phyloP scores from a whole-genome alignment of 176 grass and related monocot species.

The Raddia distichophylla region DNA sequence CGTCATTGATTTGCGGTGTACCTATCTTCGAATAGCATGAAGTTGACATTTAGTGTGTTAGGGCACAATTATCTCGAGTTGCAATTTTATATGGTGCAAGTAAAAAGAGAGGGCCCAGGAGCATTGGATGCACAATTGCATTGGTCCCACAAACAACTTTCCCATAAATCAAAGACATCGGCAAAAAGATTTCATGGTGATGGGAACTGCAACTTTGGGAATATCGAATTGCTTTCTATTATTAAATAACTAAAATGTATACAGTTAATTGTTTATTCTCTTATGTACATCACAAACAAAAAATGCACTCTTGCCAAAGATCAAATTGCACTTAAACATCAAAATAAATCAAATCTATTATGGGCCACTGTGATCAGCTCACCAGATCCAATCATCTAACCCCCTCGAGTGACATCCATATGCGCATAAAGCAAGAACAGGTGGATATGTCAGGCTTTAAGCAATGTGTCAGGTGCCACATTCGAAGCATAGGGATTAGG shows the following conservation, averaged over 20 bases:
- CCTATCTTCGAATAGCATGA: no score
- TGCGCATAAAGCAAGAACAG: neutral
- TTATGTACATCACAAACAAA: neutral
- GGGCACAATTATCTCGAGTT: no score
- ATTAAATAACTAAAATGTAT: neutral
- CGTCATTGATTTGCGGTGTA: no score
- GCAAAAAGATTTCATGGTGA: neutral
- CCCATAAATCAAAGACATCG: neutral
- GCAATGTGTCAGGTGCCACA: neutral
- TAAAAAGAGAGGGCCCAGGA: no score
- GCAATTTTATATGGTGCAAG: no score
- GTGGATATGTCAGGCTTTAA: neutral
- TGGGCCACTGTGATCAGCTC: neutral
- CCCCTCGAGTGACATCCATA: neutral
- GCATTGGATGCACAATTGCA: no score
- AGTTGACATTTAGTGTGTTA: no score
- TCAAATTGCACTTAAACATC: neutral
- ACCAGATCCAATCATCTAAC: neutral
- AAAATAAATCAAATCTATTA: neutral
- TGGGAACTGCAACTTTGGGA: neutral
- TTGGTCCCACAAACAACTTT: no score
- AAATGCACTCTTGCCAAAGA: neutral
- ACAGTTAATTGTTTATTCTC: neutral
- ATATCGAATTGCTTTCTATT: neutral
- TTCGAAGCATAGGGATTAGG: neutral